Percentiles rank a stretch among this genome's conserved stretches.
These are phyloP conservation scores for Chrysoporthe cubensis DNA, from an alignment of 2,329 filamentous ascomycete species.

Conservation along the genomic window DNA sequence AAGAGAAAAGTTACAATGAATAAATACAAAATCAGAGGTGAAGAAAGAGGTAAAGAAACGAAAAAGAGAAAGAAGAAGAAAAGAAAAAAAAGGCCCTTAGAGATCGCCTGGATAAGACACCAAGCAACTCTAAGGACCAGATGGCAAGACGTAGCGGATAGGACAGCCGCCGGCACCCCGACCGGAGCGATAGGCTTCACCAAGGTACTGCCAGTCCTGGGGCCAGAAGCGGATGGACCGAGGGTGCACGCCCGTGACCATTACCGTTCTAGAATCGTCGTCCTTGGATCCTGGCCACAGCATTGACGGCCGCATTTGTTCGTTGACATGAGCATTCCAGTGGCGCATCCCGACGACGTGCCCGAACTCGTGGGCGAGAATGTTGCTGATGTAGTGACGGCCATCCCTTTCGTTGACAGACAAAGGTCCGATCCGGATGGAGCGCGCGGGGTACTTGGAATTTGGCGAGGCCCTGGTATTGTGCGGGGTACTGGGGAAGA, in stretches of 20 bases:
- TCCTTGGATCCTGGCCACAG: neutral
- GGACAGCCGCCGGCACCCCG: neutral
- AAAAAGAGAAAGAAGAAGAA: neutral
- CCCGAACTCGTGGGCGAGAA: slow-evolving; percentile 14
- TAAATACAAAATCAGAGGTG: neutral
- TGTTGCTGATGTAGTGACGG: neutral
- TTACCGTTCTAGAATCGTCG: neutral
- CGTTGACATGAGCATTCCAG: neutral
- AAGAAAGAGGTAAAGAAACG: neutral
- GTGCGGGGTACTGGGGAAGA: neutral
- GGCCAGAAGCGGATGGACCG: neutral
- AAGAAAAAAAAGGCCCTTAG: neutral
- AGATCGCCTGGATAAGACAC: neutral
- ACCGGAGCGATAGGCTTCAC: neutral
- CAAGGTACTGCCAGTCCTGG: neutral
- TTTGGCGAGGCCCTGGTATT: neutral
- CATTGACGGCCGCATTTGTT: neutral
- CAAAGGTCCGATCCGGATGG: neutral
- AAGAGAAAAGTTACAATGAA: neutral
- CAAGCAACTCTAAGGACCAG: neutral
- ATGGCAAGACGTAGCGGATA: neutral
- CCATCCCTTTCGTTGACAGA: neutral
- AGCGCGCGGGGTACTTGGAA: neutral
- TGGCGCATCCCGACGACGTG: slow-evolving; percentile 16
- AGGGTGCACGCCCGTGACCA: neutral